Evolutionary conservation across 495 filamentous ascomycete species (phyloP).

Genomic region (Neurospora intermedia): DNA sequence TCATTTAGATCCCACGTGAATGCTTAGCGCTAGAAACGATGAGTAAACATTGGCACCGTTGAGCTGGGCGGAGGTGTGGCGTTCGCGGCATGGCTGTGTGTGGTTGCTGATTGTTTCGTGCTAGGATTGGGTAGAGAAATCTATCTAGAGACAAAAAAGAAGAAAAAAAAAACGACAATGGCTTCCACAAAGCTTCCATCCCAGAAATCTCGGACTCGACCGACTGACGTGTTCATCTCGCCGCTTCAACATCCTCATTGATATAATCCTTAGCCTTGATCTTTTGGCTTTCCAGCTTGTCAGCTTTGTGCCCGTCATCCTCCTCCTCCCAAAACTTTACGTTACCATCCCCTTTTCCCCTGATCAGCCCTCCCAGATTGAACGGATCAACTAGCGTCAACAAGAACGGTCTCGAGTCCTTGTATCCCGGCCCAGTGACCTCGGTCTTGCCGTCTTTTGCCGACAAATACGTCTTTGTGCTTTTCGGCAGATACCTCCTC

Average conservation of each 20-base stretch:
- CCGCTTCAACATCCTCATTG: neutral
- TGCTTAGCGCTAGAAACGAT: neutral
- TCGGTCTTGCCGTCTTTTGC: slow-evolving; percentile 52
- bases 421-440: slow-evolving; percentile 51
- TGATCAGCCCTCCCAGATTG: slow-evolving; percentile 48
- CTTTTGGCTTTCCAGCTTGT: neutral
- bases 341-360: slow-evolving; percentile 33
- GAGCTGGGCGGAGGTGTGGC: neutral
- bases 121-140: neutral
- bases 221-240: neutral
- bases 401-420: slow-evolving; percentile 41
- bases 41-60: neutral
- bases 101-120: neutral
- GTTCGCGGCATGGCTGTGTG: neutral
- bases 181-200: neutral
- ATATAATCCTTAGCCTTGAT: neutral
- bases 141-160: neutral
- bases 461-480: slow-evolving; percentile 53
- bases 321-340: slow-evolving; percentile 50
- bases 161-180: neutral
- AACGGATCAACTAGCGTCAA: slow-evolving; percentile 58
- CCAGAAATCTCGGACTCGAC: neutral
- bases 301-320: neutral
- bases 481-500: slow-evolving; percentile 46
- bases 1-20: neutral